Base-by-base conservation (phyloP, 1,284 basidiomycete genomes). In the Ustilago shanxiensis region DNA sequence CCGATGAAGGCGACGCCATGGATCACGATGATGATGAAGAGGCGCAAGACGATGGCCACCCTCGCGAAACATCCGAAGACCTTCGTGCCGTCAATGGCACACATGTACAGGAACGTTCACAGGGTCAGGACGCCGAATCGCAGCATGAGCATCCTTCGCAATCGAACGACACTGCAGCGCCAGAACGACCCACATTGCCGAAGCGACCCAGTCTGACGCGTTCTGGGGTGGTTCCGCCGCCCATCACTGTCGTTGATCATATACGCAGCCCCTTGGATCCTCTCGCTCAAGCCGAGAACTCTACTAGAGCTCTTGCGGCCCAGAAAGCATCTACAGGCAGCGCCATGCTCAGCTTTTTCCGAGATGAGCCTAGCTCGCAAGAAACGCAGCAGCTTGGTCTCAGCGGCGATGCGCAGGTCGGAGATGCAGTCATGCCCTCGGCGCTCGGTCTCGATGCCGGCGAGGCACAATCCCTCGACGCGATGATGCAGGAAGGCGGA, bases 141-240 rank as follows among this genome's bases (percentile, higher is more conserved):
- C 31, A 41, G 26, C 59, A 50, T 6, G 56, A 55, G 11, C 35
- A 33, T 1, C 20, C 41, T 7, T 55, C 56, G 49, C 44, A 56
- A 16, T 22, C 45, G 20, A 55, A 4, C 24, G 31, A 26, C 11
- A 28, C 14, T 11, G 31, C 29, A 33, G 49, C 54, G 18, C 51
- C 53, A 0, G 67, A 70, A 13, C 63, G 74, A 3, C 79, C 80
- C 0, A 47, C 52, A 20, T 52, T 76, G 20, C 80, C 76, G 18
- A 81, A 73, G 64, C 75, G 80, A 31, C 82, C 82, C 5, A 79
- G 79, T 53, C 70, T 83, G 22, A 80, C 80, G 20, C 56, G 79
- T 29, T 75, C 77, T 11, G 63, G 70, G 28, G 74, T 72, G n/a
- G 82, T 82, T 2, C 72, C 74, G 7, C 76, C 79, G 20, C 68